A percentile compares a stretch with the other conserved stretches of the same genome.
phyloP scores from a whole-genome alignment of 176 grass and related monocot species.

The Neostapfia colusana region DNA sequence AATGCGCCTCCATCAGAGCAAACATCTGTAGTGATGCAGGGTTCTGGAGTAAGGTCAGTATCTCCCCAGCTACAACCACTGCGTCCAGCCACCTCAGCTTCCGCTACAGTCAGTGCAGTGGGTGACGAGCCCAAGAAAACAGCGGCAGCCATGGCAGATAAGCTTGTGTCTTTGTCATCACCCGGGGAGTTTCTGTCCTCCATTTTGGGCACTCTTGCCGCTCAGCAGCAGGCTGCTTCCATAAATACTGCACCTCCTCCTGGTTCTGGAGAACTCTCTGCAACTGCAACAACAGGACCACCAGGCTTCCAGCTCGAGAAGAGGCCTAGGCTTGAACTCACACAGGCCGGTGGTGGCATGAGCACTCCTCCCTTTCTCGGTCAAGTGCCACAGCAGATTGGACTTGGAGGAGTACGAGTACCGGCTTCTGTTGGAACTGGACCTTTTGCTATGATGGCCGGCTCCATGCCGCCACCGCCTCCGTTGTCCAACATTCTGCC shows the following conservation, averaged over 20 bases:
- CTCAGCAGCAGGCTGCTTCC: constrained; percentile 78
- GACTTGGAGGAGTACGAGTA: no score
- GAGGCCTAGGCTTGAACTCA: constrained; percentile 65
- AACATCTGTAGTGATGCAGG: constrained; percentile 29
- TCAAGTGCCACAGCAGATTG: constrained; percentile 50
- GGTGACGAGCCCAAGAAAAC: constrained; percentile 70
- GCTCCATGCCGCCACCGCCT: constrained; percentile 56
- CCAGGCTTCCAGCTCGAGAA: constrained; percentile 66
- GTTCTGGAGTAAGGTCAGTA: constrained; percentile 10
- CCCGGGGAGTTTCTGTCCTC: constrained; percentile 65
- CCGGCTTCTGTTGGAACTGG: constrained; percentile 41
- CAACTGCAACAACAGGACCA: constrained; percentile 25
- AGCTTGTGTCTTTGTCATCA: constrained; percentile 76
- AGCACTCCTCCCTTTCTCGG: constrained; percentile 42
- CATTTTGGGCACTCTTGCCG: constrained; percentile 68
- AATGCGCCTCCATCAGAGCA: constrained; percentile 36
- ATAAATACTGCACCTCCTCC: constrained; percentile 36
- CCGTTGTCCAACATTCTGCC: constrained; percentile 47
- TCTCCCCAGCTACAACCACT: constrained; percentile 44
- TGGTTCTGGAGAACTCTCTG: constrained; percentile 49
- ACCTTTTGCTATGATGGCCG: constrained; percentile 52
- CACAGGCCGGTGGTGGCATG: not conserved
- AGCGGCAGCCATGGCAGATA: constrained; percentile 93
- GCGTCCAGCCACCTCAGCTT: constrained; percentile 46
- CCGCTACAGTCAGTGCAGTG: constrained; percentile 29